Percentiles rank a stretch among this genome's conserved stretches.
phyloP scores from a whole-genome alignment of 2,329 filamentous ascomycete species.

The Fusarium sp. region DNA sequence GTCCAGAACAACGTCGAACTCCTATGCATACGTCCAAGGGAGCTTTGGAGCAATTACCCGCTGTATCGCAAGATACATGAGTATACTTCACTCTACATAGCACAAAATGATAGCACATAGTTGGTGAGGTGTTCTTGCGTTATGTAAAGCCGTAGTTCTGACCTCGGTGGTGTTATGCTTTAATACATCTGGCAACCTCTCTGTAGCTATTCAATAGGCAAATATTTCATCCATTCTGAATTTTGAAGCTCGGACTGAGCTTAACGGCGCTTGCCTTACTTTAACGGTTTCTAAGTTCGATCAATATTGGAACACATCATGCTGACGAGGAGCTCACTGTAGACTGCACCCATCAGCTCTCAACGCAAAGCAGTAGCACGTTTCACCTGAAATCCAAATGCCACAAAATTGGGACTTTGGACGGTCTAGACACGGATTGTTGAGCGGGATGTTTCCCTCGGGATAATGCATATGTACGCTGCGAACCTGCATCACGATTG shows the following conservation, averaged over 20 bases:
- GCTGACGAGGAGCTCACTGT: not conserved
- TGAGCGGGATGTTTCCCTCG: not conserved
- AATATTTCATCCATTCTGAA: not conserved
- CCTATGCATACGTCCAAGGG: too few species aligned
- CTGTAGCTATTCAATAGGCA: too few species aligned
- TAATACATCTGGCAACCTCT: not conserved
- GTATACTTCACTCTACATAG: not conserved
- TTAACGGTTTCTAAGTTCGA: not conserved
- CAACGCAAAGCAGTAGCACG: not conserved
- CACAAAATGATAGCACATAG: not conserved
- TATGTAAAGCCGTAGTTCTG: not conserved
- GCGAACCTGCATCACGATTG: not conserved
- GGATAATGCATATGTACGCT: not conserved
- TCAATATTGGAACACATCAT: not conserved
- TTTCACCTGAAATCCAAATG: not conserved
- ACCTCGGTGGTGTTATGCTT: conserved; percentile 1
- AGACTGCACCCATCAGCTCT: not conserved
- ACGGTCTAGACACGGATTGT: not conserved
- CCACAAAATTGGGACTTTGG: not conserved
- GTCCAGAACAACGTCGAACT: not conserved
- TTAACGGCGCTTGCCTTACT: not conserved
- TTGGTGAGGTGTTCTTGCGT: not conserved
- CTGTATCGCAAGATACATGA: not conserved
- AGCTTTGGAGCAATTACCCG: accelerated
- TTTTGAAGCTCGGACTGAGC: not conserved